A percentile compares a stretch with the other conserved stretches of the same genome.
phyloP scores from a whole-genome alignment of 2,329 filamentous ascomycete genomes.

The Anthostomella pinea region DNA sequence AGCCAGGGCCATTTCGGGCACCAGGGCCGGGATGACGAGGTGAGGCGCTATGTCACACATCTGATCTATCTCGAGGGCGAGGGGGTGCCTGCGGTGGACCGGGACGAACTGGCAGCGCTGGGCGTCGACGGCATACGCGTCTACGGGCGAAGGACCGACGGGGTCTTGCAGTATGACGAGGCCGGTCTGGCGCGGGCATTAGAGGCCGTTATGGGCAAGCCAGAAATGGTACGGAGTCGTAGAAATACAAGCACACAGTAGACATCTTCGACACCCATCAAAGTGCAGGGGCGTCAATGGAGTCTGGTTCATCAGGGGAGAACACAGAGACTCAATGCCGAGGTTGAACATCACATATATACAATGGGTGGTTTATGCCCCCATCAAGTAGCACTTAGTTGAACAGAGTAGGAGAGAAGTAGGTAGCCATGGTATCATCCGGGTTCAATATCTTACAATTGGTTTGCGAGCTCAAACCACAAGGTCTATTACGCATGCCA shows the following conservation, averaged over 20 bases:
- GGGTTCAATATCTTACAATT: constrained; percentile 29
- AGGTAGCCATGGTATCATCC: constrained; percentile 18
- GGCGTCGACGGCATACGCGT: constrained; percentile 77
- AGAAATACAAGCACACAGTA: constrained; percentile 41
- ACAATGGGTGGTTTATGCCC: too few relatives aligned
- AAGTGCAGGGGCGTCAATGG: not conserved
- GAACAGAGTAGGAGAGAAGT: not conserved
- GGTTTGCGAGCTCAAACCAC: constrained; percentile 10
- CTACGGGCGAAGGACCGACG: constrained; percentile 63
- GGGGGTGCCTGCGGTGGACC: constrained; percentile 68
- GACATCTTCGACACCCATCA: too few relatives aligned
- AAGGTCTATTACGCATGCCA: constrained; percentile 11
- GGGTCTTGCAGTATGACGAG: constrained; percentile 69
- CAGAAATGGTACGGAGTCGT: constrained; percentile 40
- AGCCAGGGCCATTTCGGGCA: constrained; percentile 49
- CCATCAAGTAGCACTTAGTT: constrained; percentile 3
- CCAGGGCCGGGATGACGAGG: constrained; percentile 23
- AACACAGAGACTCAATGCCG: too few relatives aligned
- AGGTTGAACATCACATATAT: too few relatives aligned
- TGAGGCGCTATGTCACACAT: constrained; percentile 76
- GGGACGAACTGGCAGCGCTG: constrained; percentile 55
- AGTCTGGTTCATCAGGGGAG: not conserved
- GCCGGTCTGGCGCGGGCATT: constrained; percentile 71
- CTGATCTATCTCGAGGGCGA: constrained; percentile 74
- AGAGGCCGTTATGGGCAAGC: constrained; percentile 69